phyloP scores from a whole-genome alignment of 805 yeast species.

The Wickerhamiella kurtzmanii region DNA sequence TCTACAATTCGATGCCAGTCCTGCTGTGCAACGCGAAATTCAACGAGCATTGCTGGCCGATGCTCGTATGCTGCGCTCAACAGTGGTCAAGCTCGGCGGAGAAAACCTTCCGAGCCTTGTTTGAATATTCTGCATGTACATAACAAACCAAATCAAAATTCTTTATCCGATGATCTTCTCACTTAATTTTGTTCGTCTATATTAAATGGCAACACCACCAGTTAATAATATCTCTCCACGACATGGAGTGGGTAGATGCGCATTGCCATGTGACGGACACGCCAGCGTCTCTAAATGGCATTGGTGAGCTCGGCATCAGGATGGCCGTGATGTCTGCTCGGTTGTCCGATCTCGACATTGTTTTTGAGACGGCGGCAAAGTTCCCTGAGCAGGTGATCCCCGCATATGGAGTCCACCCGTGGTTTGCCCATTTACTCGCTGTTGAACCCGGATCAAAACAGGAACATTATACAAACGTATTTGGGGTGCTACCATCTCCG shows the following conservation, averaged over 20 bases:
- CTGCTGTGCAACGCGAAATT: conserved; percentile 77
- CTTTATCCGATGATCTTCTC: neutral
- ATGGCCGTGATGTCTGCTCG: conserved; percentile 28
- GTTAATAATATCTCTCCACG: no score
- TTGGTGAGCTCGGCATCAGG: conserved; percentile 13
- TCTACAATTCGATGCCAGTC: conserved; percentile 74
- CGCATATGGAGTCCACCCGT: conserved; percentile 65
- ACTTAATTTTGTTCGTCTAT: neutral
- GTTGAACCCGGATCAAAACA: conserved; percentile 15
- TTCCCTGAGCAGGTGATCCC: conserved; percentile 24
- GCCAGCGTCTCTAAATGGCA: conserved; percentile 14
- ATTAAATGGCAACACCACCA: neutral
- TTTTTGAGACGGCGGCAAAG: conserved; percentile 19
- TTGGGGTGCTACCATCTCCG: conserved; percentile 29
- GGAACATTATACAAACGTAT: conserved; percentile 43
- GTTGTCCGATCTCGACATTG: conserved; percentile 25
- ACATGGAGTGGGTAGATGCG: conserved; percentile 23
- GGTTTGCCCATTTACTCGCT: conserved; percentile 64
- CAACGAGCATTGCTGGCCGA: conserved; percentile 68
- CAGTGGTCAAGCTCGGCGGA: conserved; percentile 40
- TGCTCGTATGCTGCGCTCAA: conserved; percentile 79
- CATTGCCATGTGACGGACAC: conserved; percentile 31
- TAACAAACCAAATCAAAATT: no score
- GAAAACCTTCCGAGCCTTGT: conserved; percentile 16
- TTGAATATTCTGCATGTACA: neutral